A percentile compares a stretch with the other conserved stretches of the same genome.
phyloP scores from a whole-genome alignment of 2,329 filamentous ascomycete genomes.

The Colletotrichum viniferum region DNA sequence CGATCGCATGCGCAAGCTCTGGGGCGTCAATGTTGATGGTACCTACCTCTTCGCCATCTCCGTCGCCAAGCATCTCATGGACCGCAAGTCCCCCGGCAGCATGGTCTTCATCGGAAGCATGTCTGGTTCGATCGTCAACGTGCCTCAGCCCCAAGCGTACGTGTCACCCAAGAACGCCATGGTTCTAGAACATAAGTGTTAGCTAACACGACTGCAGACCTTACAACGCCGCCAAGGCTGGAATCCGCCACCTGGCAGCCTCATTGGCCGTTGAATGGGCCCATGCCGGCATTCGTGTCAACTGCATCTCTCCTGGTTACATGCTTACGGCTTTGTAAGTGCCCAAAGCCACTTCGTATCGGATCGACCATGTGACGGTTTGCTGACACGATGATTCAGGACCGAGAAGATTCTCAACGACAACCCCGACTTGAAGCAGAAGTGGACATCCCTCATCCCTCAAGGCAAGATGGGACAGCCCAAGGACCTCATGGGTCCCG shows the following conservation, averaged over 20 bases:
- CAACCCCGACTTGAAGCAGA: slow-evolving; percentile 85
- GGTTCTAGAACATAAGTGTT: not conserved
- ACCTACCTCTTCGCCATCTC: slow-evolving; percentile 87
- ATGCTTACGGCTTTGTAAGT: slow-evolving; percentile 93
- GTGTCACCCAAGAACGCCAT: slow-evolving; percentile 25
- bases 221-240: slow-evolving; percentile 93
- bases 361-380: not conserved
- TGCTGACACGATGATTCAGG: slow-evolving; percentile 46
- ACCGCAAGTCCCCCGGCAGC: slow-evolving; percentile 76
- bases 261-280: slow-evolving; percentile 96
- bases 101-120: slow-evolving; percentile 97
- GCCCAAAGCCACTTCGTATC: not conserved
- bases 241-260: slow-evolving; percentile 84
- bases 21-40: slow-evolving; percentile 91
- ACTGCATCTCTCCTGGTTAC: slow-evolving; percentile 94
- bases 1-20: slow-evolving; percentile 90
- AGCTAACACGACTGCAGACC: slow-evolving; percentile 49
- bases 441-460: slow-evolving; percentile 93
- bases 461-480: slow-evolving; percentile 93
- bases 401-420: slow-evolving; percentile 95
- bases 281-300: slow-evolving; percentile 83
- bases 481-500: slow-evolving; percentile 91
- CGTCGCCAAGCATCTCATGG: slow-evolving; percentile 88
- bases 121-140: slow-evolving; percentile 92
- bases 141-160: slow-evolving; percentile 87